phyloP scores from a whole-genome alignment of 108 stramenopile genomes.

The Craspedostauros australis region DNA sequence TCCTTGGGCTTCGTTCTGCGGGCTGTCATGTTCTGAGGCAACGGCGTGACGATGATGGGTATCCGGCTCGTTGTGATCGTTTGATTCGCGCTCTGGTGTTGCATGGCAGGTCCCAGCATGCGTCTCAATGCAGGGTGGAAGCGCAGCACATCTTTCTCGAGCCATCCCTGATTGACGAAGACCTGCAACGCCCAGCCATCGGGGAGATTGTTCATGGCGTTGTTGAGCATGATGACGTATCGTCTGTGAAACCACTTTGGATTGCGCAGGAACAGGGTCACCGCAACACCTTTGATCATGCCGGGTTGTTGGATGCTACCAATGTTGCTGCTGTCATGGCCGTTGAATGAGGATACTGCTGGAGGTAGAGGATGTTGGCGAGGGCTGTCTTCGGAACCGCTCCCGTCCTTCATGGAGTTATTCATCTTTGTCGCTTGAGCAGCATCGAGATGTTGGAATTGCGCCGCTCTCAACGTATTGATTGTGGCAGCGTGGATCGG shows the following conservation, averaged over 20 bases:
- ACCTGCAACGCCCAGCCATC: conserved; percentile 38
- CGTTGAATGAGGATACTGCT: too few relatives aligned
- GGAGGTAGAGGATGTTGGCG: too few relatives aligned
- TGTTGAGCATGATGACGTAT: conserved; percentile 44
- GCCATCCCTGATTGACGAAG: conserved; percentile 33
- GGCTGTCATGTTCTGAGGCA: conserved; percentile 20
- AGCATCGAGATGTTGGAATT: too few relatives aligned
- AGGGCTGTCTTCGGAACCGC: too few relatives aligned
- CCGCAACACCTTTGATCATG: conserved; percentile 42
- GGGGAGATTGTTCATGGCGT: conserved; percentile 34
- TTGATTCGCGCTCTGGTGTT: not conserved
- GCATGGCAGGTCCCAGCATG: not conserved
- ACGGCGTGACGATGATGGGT: conserved; percentile 26
- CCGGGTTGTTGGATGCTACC: too few relatives aligned
- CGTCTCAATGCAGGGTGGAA: conserved; percentile 31
- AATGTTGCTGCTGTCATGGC: too few relatives aligned
- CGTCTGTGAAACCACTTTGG: conserved; percentile 61
- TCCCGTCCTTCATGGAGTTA: too few relatives aligned
- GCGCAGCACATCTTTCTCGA: conserved; percentile 25
- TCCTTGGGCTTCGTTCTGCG: conserved; percentile 33
- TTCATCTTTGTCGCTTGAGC: too few relatives aligned
- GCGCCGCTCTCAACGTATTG: too few relatives aligned
- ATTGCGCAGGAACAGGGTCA: conserved; percentile 34
- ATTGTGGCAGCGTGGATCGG: too few relatives aligned
- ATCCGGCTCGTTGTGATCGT: conserved; percentile 5